These are phyloP conservation scores for Patellifolia procumbens DNA, from an alignment of 179 eudicot species.

Conservation along the genomic window DNA sequence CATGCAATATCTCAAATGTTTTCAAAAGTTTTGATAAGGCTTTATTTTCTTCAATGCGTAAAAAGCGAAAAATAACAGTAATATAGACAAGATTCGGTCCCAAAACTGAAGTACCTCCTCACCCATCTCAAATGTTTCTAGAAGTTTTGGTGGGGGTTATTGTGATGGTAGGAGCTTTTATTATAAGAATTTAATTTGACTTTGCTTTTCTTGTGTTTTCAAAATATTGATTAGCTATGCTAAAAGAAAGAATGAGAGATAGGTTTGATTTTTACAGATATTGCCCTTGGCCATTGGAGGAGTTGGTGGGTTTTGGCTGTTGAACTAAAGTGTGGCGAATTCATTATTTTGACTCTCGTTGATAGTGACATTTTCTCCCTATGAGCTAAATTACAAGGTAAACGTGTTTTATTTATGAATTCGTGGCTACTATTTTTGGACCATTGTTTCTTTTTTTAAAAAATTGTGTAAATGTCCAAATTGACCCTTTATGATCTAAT, in stretches of 20 bases:
- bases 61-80: too few species aligned
- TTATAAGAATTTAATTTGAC: slow-evolving; percentile 4
- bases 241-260: neutral
- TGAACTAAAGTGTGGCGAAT: slow-evolving; percentile 5
- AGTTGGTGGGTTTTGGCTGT: slow-evolving; percentile 27
- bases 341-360: slow-evolving; percentile 23
- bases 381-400: slow-evolving; percentile 23
- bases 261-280: slow-evolving; percentile 22
- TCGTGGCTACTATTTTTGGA: slow-evolving; percentile 11
- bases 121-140: neutral
- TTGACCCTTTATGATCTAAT: slow-evolving; percentile 5
- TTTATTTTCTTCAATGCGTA: too few species aligned
- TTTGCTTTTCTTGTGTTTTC: neutral
- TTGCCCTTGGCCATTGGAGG: slow-evolving; percentile 29
- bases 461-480: neutral
- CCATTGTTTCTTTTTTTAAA: neutral
- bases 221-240: slow-evolving; percentile 4
- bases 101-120: too few species aligned
- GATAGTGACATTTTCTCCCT: slow-evolving; percentile 21
- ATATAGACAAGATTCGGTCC: too few species aligned
- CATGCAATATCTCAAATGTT: too few species aligned
- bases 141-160: slow-evolving; percentile 1
- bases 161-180: neutral
- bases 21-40: too few species aligned
- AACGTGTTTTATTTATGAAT: slow-evolving; percentile 21